These are phyloP conservation scores for Pharnaceum exiguum DNA, from an alignment of 148 eudicot genomes.

Conservation along the genomic window DNA sequence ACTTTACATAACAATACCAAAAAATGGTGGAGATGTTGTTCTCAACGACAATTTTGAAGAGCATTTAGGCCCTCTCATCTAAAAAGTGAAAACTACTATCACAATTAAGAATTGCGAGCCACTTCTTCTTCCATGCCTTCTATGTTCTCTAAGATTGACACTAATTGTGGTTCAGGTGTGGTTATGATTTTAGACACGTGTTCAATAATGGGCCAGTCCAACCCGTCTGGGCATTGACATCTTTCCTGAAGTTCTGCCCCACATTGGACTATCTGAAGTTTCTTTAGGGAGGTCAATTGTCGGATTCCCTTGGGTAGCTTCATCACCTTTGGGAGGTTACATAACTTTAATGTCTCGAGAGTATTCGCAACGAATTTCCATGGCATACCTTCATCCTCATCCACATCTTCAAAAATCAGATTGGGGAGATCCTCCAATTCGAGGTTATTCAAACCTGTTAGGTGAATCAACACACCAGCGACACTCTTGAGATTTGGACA, in stretches of 20 bases:
- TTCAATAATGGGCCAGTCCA: constrained; percentile 13
- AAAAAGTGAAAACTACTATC: no score
- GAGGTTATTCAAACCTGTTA: no score
- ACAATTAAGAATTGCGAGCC: no score
- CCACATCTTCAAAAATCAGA: not conserved
- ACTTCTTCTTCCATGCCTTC: no score
- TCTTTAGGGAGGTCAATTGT: not conserved
- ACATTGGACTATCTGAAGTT: not conserved
- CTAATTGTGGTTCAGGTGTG: no score
- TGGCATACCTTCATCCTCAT: not conserved
- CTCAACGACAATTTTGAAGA: no score
- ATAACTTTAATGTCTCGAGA: no score
- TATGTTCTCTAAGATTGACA: no score
- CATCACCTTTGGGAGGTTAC: not conserved
- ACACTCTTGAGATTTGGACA: not conserved
- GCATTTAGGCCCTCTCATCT: no score
- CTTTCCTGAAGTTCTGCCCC: constrained; percentile 9
- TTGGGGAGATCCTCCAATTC: not conserved
- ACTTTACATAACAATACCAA: no score
- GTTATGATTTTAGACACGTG: not conserved
- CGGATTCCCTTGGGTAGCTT: constrained; percentile 16
- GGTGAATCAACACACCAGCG: not conserved
- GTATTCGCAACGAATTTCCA: no score
- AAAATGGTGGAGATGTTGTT: no score
- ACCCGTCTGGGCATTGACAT: not conserved